Conservation (phyloP, 352 stramenopile genomes). For the Phytophthora capsici region DNA sequence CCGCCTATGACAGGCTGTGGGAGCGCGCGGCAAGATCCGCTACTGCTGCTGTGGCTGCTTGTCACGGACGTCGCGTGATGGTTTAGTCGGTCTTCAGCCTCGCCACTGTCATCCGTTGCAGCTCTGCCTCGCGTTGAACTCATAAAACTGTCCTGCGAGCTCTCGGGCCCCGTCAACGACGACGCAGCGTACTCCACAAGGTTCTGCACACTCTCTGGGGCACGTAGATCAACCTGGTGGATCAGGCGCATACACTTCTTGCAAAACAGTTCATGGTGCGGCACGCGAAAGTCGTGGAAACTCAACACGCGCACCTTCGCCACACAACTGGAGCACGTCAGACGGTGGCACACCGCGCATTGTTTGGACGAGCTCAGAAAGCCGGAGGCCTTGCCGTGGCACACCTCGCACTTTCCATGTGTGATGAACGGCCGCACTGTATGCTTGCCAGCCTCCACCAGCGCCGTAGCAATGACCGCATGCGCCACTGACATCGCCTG, state of each 20-base stretch:
- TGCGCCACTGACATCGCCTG: conserved; percentile 56
- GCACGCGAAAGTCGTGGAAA: conserved; percentile 60
- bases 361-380: conserved; percentile 67
- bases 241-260: conserved; percentile 74
- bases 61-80: conserved; percentile 18
- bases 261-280: conserved; percentile 65
- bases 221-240: conserved; percentile 64
- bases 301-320: conserved; percentile 70
- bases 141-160: conserved; percentile 25
- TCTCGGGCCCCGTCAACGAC: conserved; percentile 36
- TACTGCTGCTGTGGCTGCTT: conserved; percentile 43
- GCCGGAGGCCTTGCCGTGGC: conserved; percentile 57
- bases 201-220: conserved; percentile 52
- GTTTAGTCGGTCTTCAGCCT: conserved; percentile 15
- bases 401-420: conserved; percentile 68
- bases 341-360: conserved; percentile 67
- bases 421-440: conserved; percentile 33
- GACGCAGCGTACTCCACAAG: conserved; percentile 46
- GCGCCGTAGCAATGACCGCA: conserved; percentile 58
- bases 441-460: conserved; percentile 59
- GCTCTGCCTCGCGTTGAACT: conserved; percentile 30
- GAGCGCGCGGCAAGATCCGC: conserved; percentile 23
- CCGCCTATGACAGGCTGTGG: conserved; percentile 35
- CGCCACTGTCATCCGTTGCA: conserved; percentile 43
- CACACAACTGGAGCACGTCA: conserved; percentile 70